Evolutionary conservation across 2,329 filamentous ascomycete species (phyloP), one percentile per base, ranked within the genome.

Genomic region (Hymenoscyphus infarciens): DNA sequence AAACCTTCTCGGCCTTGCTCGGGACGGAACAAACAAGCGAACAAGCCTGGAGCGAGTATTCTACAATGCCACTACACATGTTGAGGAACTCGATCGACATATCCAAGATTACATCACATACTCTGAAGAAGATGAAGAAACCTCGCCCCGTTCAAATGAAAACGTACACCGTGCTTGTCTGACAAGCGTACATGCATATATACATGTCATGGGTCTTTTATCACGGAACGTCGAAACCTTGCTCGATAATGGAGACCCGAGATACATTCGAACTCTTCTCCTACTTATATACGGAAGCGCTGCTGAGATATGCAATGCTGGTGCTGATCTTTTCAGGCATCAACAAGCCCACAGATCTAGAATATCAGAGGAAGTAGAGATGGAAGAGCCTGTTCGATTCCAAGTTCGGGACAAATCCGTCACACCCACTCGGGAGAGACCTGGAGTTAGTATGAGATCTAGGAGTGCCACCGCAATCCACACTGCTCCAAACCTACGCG

Each of bases 41-140:
- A 87, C 85, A 3, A 87, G 85, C 66, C 80, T 89, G 11, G 86
- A 88, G 69, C 82, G 86, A 62, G 84, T 88, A 31, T 86, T 88
- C 64, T 88, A 87, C 74, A 87, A 87, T 71, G 87, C 86, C 11
- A 86, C 85, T 64, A 84, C 82, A 1, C 86, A 88, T 64, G 85
- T 89, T 2, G 83, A 87, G 71, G 83, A 88, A 69, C 76, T 88
- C 7, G 86, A 88, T 69, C 81, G 83, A 64, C 85, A 87, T 68
- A 85, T 89, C 22, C 83, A 87, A 70, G 83, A 81, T 64, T 84
- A 87, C 63, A 84, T 87, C 59, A 75, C 76, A 19, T 76, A 79
- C 5, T 76, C 79, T 0, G 82, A 82, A 16, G 77, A 79, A 27
- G 82, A 83, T 10, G 79, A 80, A 52, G 76, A 78, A 35, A 75